Percentiles rank a stretch among this genome's conserved stretches.
These are phyloP conservation scores for Nephromyces sp. DNA, from an alignment of 169 alveolate species.

Conservation along the genomic window DNA sequence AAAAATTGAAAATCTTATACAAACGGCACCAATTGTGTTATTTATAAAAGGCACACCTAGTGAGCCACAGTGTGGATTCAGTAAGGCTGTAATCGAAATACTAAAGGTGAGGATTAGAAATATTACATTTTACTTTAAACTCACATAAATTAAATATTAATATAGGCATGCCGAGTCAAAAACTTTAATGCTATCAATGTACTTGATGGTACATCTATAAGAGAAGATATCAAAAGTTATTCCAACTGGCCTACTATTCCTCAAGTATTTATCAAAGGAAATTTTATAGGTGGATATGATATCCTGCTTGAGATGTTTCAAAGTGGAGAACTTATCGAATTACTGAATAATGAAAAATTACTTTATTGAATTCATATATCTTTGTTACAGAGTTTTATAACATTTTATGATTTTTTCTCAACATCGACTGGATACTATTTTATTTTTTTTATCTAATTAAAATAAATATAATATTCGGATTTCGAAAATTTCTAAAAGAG, in stretches of 20 bases:
- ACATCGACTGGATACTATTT: no score
- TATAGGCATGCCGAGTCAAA: neutral
- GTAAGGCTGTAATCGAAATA: constrained; percentile 24
- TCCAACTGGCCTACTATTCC: constrained; percentile 78
- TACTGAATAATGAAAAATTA: neutral
- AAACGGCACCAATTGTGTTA: constrained; percentile 28
- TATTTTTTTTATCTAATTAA: no score
- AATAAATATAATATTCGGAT: no score
- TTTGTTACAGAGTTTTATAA: no score
- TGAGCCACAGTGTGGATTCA: constrained; percentile 65
- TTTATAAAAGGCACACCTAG: constrained; percentile 69
- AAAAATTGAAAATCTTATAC: neutral
- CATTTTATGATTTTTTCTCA: no score
- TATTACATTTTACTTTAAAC: neutral
- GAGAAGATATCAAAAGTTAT: constrained; percentile 60
- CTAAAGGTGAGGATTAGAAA: neutral
- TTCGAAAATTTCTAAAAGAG: no score
- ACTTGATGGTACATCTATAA: neutral
- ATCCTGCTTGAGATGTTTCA: constrained; percentile 23
- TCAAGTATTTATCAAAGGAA: constrained; percentile 56
- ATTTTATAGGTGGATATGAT: constrained; percentile 72
- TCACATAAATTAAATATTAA: neutral
- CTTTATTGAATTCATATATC: no score
- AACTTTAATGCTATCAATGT: neutral
- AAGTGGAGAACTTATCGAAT: neutral